Base-by-base conservation (phyloP, 768 basidiomycete genomes). In the Ramaria rubella region DNA sequence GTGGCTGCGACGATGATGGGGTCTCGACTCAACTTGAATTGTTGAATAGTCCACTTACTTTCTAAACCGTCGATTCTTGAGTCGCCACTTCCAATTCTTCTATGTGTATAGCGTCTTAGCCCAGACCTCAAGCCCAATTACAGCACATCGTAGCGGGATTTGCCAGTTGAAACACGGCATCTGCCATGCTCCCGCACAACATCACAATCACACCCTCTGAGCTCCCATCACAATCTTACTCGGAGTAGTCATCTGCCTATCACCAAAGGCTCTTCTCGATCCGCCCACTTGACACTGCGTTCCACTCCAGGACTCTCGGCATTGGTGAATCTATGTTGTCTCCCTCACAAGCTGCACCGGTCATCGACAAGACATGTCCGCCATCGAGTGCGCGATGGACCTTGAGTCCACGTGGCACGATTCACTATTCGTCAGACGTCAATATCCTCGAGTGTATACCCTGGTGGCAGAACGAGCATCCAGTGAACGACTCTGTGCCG, bases 331-430 rank as follows among this genome's bases (percentile, higher is more conserved):
- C 29, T 19, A 21, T 55, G 21, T 55, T 45, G 9, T 40, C 45
- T 15, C 9, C 45, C 15, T 55, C n/a, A 17, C 42, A 2, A 23
- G 12, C 5, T 17, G 54, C 17, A 45, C 54, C 4, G 54, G 45
- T 45, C 21, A 42, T 17, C 38, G 54, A 30, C 1, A 30, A 24
- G 42, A 12, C 29, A 55, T 55, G 54, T 43, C 29, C 19, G n/a
- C 23, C 23, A 12, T 4, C 4, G 54, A 40, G 15, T 12, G 43
- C 2, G 54, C 54, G 15, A 55, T 55, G 54, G 54, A 46, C 36
- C 23, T 55, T 3, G 54, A 55, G 11, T 55, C 45, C 24, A 55
- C 42, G 15, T 55, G 29, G 40, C 29, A 44, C n/a, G 40, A 55
- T 30, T 30, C 15, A 33, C 12, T 19, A 44, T 14, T 17, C 38